Evolutionary conservation across 345 rosid species (phyloP), one percentile per base, ranked within the genome.

Genomic region (Moricandia arvensis): DNA sequence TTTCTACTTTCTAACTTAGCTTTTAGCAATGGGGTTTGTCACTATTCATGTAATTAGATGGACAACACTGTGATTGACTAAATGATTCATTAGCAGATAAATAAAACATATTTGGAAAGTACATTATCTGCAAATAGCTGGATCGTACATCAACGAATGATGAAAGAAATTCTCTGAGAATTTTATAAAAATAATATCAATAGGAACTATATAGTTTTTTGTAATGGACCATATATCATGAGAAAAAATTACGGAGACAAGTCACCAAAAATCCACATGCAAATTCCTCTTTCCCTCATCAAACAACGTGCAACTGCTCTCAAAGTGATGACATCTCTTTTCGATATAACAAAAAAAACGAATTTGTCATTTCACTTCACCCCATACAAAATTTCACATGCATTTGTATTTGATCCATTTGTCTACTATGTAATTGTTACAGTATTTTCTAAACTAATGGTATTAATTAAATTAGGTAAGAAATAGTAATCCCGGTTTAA

Each of bases 221-320:
- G 24, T 21, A 21, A 21, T 21, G 24, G n/a, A 49, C 11, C 61
- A 33, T 18, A 51, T 47, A 64, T 54, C 31, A 58, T 18, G 72
- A 6, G 6, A 67, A 75, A 67, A 21, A 33, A 45, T 6, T 38
- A 31, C 6, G 54, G 61, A 71, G 72, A 71, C 76, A 77, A 12
- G 47, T 71, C 37, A 72, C 68, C 76, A 26, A 66, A 71, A 71
- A 65, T 17, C 21, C 81, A 77, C 81, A 77, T 77, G 81, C 77
- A 66, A 21, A 65, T 59, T 45, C 63, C 63, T 71, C 45, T 66
- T 49, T 72, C 24, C 55, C 68, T 71, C 35, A 1, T 17, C 26
- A 65, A 27, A 34, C 72, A 63, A 77, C 76, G 80, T 71, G 76
- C 72, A 59, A 15, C 60, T 77, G 76, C 58, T 71, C 68, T 43